phyloP scores from a whole-genome alignment of 2,329 filamentous ascomycete species.

The Colletotrichum spaethianum region DNA sequence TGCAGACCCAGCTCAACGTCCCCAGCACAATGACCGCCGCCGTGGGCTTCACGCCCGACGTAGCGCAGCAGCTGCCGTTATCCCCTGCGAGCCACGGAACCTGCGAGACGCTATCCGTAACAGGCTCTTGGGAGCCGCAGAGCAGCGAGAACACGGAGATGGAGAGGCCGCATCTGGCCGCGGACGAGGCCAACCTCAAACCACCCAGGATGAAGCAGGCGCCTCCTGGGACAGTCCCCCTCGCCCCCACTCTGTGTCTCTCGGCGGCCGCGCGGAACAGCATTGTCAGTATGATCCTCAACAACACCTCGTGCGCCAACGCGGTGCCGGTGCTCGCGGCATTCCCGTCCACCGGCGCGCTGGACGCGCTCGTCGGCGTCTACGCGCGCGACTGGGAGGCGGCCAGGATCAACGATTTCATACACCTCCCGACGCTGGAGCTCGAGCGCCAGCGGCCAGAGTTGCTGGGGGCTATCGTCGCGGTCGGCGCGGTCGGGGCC shows the following conservation, averaged over 20 bases:
- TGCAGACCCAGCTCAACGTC: background rate
- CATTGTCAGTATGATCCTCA: conserved; percentile 20
- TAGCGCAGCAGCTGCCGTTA: background rate
- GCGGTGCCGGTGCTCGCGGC: background rate
- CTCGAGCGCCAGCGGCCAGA: background rate
- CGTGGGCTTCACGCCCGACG: background rate
- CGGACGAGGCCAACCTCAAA: background rate
- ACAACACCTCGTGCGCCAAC: conserved; percentile 5
- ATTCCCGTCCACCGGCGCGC: conserved; percentile 2
- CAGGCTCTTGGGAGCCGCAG: conserved; percentile 6
- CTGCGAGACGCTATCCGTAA: background rate
- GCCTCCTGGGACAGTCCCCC: background rate
- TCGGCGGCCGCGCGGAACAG: conserved; percentile 1
- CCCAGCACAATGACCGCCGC: background rate
- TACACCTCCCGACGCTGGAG: conserved; percentile 16
- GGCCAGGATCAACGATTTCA: background rate
- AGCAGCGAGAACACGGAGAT: conserved; percentile 8
- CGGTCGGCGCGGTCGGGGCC: background rate
- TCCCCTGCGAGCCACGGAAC: too few species aligned
- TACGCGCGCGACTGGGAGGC: background rate
- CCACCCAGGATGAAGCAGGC: background rate
- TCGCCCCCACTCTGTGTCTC: background rate
- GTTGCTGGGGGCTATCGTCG: conserved; percentile 7
- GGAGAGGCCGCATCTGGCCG: conserved; percentile 6
- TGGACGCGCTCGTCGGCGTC: background rate